Percentiles rank a stretch among this genome's conserved stretches.
Evolutionary conservation across 768 basidiomycete species (phyloP).

Genomic region (Mycena sanguinolenta): DNA sequence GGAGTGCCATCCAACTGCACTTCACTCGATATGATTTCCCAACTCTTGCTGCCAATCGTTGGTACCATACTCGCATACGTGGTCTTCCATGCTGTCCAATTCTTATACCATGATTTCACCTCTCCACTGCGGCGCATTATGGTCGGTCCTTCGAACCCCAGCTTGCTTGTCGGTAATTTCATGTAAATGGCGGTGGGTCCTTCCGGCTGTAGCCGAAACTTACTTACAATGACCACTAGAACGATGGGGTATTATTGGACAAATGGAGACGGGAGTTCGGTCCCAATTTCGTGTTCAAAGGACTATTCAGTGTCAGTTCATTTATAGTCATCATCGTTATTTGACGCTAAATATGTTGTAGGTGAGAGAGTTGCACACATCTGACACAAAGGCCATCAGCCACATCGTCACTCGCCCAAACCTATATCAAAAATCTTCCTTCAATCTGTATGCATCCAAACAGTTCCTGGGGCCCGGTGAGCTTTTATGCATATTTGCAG

Average conservation of each 20-base stretch:
- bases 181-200: constrained; percentile 39
- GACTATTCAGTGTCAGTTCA: constrained; percentile 47
- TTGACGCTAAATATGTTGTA: constrained; percentile 31
- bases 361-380: constrained; percentile 54
- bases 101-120: constrained; percentile 24
- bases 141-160: constrained; percentile 52
- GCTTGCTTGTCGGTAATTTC: constrained; percentile 52
- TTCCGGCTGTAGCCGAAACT: not conserved
- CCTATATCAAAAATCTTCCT: constrained; percentile 53
- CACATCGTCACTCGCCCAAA: constrained; percentile 60
- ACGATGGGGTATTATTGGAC: constrained; percentile 43
- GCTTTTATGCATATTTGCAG: not conserved
- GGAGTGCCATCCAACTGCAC: not conserved
- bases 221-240: constrained; percentile 26
- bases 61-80: constrained; percentile 24
- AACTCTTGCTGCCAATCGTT: constrained; percentile 20
- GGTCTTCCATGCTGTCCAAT: constrained; percentile 34
- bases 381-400: constrained; percentile 60
- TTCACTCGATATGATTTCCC: constrained; percentile 14
- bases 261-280: constrained; percentile 56
- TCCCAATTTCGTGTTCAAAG: constrained; percentile 46
- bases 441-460: not conserved
- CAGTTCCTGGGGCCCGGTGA: constrained; percentile 2
- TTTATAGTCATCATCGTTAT: not conserved
- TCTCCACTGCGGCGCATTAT: constrained; percentile 48